phyloP scores from a whole-genome alignment of 352 stramenopile species.

The Paralagenidium karlingii region DNA sequence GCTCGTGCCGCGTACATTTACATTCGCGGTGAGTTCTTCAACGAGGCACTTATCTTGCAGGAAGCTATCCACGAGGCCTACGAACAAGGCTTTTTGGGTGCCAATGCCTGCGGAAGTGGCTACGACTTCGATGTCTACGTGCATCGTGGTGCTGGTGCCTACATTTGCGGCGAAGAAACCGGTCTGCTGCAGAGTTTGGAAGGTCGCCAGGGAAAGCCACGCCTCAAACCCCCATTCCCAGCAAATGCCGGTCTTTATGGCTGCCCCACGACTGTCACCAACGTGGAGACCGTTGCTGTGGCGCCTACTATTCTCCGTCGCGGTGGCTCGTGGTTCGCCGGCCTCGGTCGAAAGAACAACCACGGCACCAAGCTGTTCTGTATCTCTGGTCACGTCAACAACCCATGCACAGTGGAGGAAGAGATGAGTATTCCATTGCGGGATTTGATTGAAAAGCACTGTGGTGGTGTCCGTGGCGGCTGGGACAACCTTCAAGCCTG shows the following conservation, averaged over 20 bases:
- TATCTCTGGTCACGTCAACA: constrained; percentile 99
- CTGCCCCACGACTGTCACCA: constrained; percentile 98
- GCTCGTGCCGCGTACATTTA: constrained; percentile 99
- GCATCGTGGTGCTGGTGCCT: constrained; percentile 96
- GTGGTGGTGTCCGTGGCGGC: constrained; percentile 95
- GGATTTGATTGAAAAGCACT: constrained; percentile 99
- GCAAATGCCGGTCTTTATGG: constrained; percentile 98
- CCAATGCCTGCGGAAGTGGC: constrained; percentile 94
- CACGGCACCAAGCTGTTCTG: constrained; percentile 98
- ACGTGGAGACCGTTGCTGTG: constrained; percentile 98
- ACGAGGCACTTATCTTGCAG: constrained; percentile 96
- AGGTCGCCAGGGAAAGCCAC: constrained; percentile 95
- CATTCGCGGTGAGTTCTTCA: constrained; percentile 99
- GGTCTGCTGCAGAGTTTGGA: constrained; percentile 97
- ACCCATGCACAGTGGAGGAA: constrained; percentile 97
- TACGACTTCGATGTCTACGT: constrained; percentile 99
- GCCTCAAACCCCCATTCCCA: constrained; percentile 98
- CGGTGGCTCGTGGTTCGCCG: constrained; percentile 93
- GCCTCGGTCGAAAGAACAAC: constrained; percentile 98
- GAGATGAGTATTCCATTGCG: constrained; percentile 97
- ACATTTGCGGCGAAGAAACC: constrained; percentile 99
- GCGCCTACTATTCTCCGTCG: constrained; percentile 96
- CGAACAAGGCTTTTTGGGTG: constrained; percentile 91
- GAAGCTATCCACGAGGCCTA: constrained; percentile 99
- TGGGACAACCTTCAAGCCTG: constrained; percentile 98